Evolutionary conservation across 2,329 filamentous ascomycete genomes (phyloP).

Genomic region (Neocatenulostroma microsporum): DNA sequence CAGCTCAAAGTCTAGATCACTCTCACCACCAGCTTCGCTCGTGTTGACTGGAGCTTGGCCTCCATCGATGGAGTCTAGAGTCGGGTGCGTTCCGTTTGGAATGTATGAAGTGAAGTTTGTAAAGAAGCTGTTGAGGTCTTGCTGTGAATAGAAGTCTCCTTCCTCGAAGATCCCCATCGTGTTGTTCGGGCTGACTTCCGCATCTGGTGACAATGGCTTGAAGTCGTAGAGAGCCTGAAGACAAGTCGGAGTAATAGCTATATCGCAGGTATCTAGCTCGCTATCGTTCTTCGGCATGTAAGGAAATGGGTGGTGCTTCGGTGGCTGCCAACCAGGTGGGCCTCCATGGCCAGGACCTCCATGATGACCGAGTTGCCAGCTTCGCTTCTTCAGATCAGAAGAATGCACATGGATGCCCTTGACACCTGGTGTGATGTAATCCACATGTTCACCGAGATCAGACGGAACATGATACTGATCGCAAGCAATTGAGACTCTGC

Average conservation of each 20-base stretch:
- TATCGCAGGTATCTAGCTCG: conserved; percentile 15
- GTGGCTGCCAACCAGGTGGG: conserved; percentile 4
- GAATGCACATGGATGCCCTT: conserved; percentile 17
- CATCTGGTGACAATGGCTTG: conserved; percentile 12
- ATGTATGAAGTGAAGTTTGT: conserved; percentile 21
- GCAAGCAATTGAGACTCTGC: conserved; percentile 14
- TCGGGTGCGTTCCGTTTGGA: conserved; percentile 11
- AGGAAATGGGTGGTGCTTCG: conserved; percentile 8
- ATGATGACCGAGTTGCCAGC: not conserved
- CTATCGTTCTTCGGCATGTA: conserved; percentile 10
- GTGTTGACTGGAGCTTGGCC: conserved; percentile 18
- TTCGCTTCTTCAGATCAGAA: conserved; percentile 8
- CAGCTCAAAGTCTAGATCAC: conserved; percentile 44
- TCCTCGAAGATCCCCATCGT: conserved; percentile 37
- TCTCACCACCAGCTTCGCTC: conserved; percentile 31
- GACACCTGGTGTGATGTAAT: conserved; percentile 25
- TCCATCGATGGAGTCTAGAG: conserved; percentile 11
- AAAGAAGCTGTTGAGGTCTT: conserved; percentile 39
- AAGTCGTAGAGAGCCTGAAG: conserved; percentile 20
- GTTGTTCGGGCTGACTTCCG: conserved; percentile 15
- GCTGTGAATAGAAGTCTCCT: conserved; percentile 37
- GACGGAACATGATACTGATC: conserved; percentile 22
- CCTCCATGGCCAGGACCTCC: not conserved
- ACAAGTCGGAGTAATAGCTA: conserved; percentile 19
- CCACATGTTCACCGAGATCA: conserved; percentile 17